A percentile compares a stretch with the other conserved stretches of the same genome.
Conservation (phyloP, 1,284 basidiomycete genomes). For the Hemileccinum hortonii region DNA sequence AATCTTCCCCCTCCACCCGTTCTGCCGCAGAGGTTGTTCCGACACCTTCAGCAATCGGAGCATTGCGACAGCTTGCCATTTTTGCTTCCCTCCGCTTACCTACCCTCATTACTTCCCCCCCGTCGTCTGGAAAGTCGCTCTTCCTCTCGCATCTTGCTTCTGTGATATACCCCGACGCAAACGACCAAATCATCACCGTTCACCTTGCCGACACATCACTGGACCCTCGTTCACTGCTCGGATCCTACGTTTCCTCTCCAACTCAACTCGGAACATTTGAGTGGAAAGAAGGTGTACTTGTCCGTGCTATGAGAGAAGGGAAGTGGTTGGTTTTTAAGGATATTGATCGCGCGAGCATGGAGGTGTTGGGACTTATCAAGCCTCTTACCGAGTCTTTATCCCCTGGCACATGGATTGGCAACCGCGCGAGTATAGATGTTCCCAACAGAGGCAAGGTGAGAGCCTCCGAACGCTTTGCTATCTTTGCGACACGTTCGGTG, state of each 20-base stretch:
- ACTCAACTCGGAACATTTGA: constrained; percentile 88
- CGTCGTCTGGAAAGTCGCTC: constrained; percentile 89
- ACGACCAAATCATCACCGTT: constrained; percentile 74
- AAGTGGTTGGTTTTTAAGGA: constrained; percentile 95
- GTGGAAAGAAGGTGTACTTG: constrained; percentile 94
- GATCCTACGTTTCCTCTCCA: constrained; percentile 90
- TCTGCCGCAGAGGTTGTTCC: constrained; percentile 52
- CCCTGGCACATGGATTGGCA: constrained; percentile 74
- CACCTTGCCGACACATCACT: constrained; percentile 94
- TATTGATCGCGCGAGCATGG: constrained; percentile 84
- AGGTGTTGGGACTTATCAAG: constrained; percentile 82
- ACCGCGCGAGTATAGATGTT: constrained; percentile 65
- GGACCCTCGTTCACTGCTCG: constrained; percentile 91
- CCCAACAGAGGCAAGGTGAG: constrained; percentile 69
- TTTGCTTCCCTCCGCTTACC: constrained; percentile 72
- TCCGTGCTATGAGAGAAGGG: constrained; percentile 88
- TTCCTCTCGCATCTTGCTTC: constrained; percentile 77
- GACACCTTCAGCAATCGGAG: constrained; percentile 60
- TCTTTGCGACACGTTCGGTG: constrained; percentile 81
- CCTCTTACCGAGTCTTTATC: constrained; percentile 82
- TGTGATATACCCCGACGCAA: constrained; percentile 54
- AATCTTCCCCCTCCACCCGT: constrained; percentile 35
- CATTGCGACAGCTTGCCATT: constrained; percentile 66
- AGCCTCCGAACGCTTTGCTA: constrained; percentile 71
- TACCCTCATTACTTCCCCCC: constrained; percentile 81